Percentiles rank a stretch among this genome's conserved stretches.
Evolutionary conservation across 129 eudicot genomes (phyloP).

Genomic region (Erigeron canadensis): DNA sequence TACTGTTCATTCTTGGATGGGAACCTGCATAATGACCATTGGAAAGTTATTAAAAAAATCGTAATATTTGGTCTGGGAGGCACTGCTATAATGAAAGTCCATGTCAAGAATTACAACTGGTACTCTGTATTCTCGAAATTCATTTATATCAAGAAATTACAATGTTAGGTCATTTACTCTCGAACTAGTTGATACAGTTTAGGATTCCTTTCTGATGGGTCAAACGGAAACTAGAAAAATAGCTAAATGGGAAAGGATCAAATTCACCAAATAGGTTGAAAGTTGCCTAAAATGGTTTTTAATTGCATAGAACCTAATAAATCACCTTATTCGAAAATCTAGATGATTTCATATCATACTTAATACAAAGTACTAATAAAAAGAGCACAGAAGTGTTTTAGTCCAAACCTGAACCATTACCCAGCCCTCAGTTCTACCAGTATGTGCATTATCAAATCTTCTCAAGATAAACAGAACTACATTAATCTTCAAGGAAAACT

Average conservation of each 20-base stretch:
- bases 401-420: not conserved
- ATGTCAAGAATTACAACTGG: not conserved
- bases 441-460: not conserved
- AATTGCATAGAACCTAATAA: too few relatives aligned
- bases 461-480: not conserved
- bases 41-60: not conserved
- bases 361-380: too few relatives aligned
- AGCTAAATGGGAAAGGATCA: not conserved
- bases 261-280: not conserved
- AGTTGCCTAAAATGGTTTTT: not conserved
- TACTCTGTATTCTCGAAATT: not conserved
- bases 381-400: not conserved
- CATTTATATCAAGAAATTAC: not conserved
- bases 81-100: not conserved
- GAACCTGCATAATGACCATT: constrained; percentile 47
- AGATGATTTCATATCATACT: not conserved
- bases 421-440: not conserved
- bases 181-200: too few relatives aligned
- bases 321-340: not conserved
- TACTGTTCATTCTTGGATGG: constrained; percentile 77
- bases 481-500: not conserved
- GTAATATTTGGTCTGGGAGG: not conserved
- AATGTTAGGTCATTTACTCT: too few relatives aligned
- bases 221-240: not conserved
- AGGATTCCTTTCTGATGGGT: not conserved